Evolutionary conservation across 2,329 filamentous ascomycete species (phyloP).

Genomic region (Penicillium sp.): DNA sequence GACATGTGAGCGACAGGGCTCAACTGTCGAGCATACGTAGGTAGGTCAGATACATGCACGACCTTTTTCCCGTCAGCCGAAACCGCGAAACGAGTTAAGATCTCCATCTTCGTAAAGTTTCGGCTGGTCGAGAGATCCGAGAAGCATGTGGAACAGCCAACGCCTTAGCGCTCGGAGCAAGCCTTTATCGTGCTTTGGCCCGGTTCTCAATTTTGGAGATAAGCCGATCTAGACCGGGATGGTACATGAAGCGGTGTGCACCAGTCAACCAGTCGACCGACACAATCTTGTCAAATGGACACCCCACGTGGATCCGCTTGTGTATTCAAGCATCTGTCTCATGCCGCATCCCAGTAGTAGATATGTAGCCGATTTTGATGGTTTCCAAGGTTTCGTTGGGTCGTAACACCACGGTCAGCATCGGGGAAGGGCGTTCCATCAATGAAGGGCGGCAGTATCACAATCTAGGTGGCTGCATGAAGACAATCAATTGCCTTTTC

Average conservation of each 20-base stretch:
- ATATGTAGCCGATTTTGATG: not conserved
- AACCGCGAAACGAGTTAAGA: not conserved
- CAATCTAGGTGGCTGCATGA: not conserved
- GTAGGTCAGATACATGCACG: not conserved
- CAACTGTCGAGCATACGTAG: not conserved
- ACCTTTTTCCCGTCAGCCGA: not conserved
- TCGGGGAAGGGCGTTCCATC: not conserved
- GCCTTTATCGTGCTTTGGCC: not conserved
- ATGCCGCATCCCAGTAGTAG: not conserved
- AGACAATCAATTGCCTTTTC: constrained; percentile 7
- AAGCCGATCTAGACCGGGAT: not conserved
- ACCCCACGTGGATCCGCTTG: not conserved
- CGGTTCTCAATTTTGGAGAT: not conserved
- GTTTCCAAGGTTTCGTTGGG: not conserved
- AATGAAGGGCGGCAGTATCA: constrained; percentile 1
- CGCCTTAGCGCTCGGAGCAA: not conserved
- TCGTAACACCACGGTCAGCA: not conserved
- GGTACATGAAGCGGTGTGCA: constrained; percentile 16
- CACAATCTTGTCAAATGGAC: not conserved
- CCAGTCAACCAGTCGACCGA: not conserved
- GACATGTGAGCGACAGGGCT: not conserved
- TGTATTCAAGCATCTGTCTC: not conserved
- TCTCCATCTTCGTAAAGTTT: not conserved
- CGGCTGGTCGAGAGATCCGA: not conserved
- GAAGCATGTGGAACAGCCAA: not conserved